Percentiles rank a stretch among this genome's conserved stretches.
Evolutionary conservation across 306 rosid genomes (phyloP).

Genomic region (Glycine soja): DNA sequence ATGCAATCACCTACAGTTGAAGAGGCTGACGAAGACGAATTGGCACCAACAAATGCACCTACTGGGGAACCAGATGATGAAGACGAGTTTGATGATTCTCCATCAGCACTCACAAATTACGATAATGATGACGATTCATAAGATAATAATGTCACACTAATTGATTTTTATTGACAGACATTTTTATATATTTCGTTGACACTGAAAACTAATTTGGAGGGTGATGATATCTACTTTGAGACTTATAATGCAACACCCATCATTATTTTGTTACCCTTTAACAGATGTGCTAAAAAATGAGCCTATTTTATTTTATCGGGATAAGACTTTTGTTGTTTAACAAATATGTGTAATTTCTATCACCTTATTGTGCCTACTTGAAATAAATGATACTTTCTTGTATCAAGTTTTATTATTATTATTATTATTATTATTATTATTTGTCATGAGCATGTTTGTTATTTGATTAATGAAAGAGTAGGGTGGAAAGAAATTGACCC

Average conservation of each 20-base stretch:
- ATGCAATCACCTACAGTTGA: neutral
- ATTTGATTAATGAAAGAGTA: too few relatives aligned
- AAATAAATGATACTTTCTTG: neutral
- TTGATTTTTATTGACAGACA: neutral
- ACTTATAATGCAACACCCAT: neutral
- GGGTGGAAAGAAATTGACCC: too few relatives aligned
- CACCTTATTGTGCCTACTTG: neutral
- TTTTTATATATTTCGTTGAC: neutral
- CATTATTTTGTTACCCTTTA: neutral
- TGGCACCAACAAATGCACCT: constrained; percentile 8
- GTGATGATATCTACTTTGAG: neutral
- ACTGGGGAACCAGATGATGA: neutral
- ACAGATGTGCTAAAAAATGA: neutral
- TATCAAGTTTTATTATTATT: too few relatives aligned
- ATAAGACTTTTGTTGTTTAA: neutral
- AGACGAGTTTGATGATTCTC: neutral
- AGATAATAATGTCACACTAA: neutral
- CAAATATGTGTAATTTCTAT: neutral
- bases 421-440: too few relatives aligned
- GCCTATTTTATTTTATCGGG: neutral
- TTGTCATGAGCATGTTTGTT: too few relatives aligned
- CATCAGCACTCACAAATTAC: neutral
- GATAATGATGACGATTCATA: neutral
- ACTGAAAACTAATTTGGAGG: neutral
- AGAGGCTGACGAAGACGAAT: neutral